Conservation (phyloP, 1,284 basidiomycete genomes). For the Macrocybe sp. region DNA sequence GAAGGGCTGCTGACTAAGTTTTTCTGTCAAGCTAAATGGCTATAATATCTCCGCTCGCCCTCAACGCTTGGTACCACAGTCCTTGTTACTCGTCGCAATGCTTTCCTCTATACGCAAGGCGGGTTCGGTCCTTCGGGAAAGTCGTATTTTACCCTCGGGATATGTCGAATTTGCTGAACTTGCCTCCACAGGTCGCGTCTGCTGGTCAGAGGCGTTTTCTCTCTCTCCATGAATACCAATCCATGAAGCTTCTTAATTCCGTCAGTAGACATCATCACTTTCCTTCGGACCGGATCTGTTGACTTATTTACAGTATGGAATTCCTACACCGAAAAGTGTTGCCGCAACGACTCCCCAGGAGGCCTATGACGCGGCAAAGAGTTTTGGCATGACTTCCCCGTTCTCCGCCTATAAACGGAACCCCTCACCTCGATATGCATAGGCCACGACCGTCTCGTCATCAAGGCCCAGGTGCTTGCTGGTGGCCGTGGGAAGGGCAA, state of each 20-base stretch:
- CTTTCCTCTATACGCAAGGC: slow-evolving; percentile 59
- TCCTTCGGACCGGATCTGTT: slow-evolving; percentile 1
- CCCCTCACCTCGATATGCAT: not conserved
- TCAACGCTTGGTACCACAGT: slow-evolving; percentile 1
- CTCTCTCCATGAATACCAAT: slow-evolving; percentile 99
- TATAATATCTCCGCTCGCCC: slow-evolving; percentile 7
- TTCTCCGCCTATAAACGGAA: slow-evolving; percentile 6
- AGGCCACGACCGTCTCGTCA: slow-evolving; percentile 77
- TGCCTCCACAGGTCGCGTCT: slow-evolving; percentile 47
- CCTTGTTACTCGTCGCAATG: slow-evolving; percentile 35
- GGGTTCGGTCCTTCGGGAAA: slow-evolving; percentile 54
- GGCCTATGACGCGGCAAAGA: slow-evolving; percentile 85
- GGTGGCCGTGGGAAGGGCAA: slow-evolving; percentile 98
- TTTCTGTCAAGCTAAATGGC: not conserved
- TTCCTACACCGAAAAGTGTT: slow-evolving; percentile 92
- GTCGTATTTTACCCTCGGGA: slow-evolving; percentile 19
- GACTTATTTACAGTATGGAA: slow-evolving; percentile 72
- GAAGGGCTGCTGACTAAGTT: slow-evolving; percentile 32
- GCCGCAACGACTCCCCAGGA: slow-evolving; percentile 88
- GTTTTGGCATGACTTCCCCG: slow-evolving; percentile 57
- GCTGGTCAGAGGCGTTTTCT: slow-evolving; percentile 88
- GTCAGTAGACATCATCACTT: slow-evolving; percentile 38
- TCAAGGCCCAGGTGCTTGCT: slow-evolving; percentile 98
- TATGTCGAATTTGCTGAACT: slow-evolving; percentile 3
- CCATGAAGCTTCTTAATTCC: slow-evolving; percentile 90